These are phyloP conservation scores for Tetrahymena thermophila DNA, from an alignment of 73 alveolate genomes.

Conservation along the genomic window DNA sequence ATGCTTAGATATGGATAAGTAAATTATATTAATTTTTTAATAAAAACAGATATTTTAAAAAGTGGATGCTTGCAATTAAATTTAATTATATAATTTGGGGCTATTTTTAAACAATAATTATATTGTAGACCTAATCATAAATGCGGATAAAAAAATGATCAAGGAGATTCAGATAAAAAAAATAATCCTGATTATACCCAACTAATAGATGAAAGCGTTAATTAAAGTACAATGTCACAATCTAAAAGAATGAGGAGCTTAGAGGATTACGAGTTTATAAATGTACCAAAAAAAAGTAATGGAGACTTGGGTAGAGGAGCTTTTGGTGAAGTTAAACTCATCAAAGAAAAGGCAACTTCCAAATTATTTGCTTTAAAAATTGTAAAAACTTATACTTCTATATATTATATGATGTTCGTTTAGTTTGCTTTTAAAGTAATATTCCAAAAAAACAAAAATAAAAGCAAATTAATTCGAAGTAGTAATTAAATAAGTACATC, in stretches of 20 bases:
- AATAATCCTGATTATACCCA: neutral
- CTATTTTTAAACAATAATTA: neutral
- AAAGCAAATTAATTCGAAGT: neutral
- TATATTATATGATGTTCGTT: neutral
- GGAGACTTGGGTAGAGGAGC: constrained; percentile 49
- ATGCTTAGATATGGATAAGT: neutral
- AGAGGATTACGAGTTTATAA: constrained; percentile 23
- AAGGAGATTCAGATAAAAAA: neutral
- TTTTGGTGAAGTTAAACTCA: constrained; percentile 48
- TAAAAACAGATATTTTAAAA: too few species aligned
- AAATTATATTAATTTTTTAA: neutral
- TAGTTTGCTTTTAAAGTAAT: neutral
- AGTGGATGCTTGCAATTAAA: neutral
- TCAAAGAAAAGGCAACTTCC: neutral
- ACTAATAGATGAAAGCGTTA: neutral
- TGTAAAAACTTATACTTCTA: neutral
- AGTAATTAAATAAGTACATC: neutral
- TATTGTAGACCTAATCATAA: neutral
- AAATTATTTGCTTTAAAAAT: constrained; percentile 25
- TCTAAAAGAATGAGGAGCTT: neutral
- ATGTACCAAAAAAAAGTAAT: constrained; percentile 2
- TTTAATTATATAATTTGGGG: too few species aligned
- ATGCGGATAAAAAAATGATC: neutral
- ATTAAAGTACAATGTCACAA: neutral
- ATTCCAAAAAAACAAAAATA: neutral